phyloP scores from a whole-genome alignment of 208 protist species.

The Leishmania gerbilli region DNA sequence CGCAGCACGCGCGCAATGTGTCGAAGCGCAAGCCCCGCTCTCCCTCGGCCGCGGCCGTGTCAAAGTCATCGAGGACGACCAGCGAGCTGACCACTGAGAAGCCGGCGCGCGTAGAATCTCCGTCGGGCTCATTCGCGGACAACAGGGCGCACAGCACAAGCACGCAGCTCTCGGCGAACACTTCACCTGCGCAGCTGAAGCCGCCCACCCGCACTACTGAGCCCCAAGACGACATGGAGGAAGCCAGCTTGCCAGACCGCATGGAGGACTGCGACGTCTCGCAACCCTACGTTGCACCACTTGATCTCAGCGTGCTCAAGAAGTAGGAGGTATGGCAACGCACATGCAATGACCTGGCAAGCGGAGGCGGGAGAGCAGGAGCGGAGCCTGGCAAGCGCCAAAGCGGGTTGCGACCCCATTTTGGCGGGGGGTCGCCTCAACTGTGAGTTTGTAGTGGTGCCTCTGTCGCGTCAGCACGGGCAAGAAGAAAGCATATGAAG shows the following conservation, averaged over 20 bases:
- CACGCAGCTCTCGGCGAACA: background rate
- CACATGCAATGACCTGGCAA: background rate
- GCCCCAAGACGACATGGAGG: background rate
- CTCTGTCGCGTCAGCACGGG: background rate
- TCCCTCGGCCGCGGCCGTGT: background rate
- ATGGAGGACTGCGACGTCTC: background rate
- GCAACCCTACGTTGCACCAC: constrained; percentile 33
- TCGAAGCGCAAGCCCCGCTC: background rate
- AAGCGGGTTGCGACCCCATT: background rate
- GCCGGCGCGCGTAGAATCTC: constrained; percentile 2
- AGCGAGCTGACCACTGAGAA: background rate
- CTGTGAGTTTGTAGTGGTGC: background rate
- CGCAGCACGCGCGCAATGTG: constrained; percentile 12
- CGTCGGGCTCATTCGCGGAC: background rate
- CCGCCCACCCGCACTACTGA: background rate
- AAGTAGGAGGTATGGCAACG: constrained; percentile 24
- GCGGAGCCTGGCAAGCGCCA: background rate
- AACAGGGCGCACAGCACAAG: background rate
- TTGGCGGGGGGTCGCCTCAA: no score
- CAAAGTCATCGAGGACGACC: constrained; percentile 3
- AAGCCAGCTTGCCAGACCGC: background rate
- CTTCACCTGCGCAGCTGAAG: background rate
- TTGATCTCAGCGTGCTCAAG: constrained; percentile 40
- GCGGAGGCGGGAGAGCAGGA: background rate
- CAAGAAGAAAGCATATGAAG: constrained; percentile 4